phyloP scores from a whole-genome alignment of 2,329 filamentous ascomycete genomes.

The Trichophyton rubrum region DNA sequence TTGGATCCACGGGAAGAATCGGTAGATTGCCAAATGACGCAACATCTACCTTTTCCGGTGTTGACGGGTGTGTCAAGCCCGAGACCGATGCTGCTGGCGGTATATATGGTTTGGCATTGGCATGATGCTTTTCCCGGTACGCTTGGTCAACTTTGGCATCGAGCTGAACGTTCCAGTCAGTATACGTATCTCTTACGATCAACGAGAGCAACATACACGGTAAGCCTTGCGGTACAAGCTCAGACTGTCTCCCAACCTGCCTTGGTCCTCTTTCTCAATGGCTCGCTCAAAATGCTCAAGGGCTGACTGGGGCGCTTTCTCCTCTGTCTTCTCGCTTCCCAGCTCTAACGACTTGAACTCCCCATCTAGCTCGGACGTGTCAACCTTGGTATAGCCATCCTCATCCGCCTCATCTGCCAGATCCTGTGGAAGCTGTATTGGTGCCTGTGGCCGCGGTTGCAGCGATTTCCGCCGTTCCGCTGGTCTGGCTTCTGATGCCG shows the following conservation, averaged over 20 bases:
- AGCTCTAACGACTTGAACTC: constrained; percentile 27
- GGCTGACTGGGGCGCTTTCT: constrained; percentile 55
- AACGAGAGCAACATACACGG: constrained; percentile 45
- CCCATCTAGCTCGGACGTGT: constrained; percentile 21
- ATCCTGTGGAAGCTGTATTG: constrained; percentile 4
- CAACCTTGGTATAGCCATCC: constrained; percentile 10
- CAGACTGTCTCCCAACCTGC: constrained; percentile 78
- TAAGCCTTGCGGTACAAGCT: constrained; percentile 83
- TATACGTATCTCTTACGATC: background rate
- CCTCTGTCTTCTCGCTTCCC: constrained; percentile 21
- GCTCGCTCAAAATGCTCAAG: constrained; percentile 88
- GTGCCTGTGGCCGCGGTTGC: background rate
- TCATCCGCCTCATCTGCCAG: background rate
- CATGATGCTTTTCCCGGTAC: constrained; percentile 88
- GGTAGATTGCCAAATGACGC: constrained; percentile 57
- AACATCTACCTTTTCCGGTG: constrained; percentile 48
- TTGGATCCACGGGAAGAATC: constrained; percentile 55
- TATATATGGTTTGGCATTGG: constrained; percentile 44
- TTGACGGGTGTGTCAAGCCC: constrained; percentile 24
- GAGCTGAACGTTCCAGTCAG: constrained; percentile 41
- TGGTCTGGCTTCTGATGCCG: constrained; percentile 12
- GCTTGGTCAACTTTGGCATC: constrained; percentile 71
- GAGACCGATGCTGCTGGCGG: constrained; percentile 20
- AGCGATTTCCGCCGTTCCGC: constrained; percentile 6
- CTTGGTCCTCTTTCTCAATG: constrained; percentile 74